Evolutionary conservation across 208 protist genomes (phyloP).

Genomic region (Trypanosoma cruzi): DNA sequence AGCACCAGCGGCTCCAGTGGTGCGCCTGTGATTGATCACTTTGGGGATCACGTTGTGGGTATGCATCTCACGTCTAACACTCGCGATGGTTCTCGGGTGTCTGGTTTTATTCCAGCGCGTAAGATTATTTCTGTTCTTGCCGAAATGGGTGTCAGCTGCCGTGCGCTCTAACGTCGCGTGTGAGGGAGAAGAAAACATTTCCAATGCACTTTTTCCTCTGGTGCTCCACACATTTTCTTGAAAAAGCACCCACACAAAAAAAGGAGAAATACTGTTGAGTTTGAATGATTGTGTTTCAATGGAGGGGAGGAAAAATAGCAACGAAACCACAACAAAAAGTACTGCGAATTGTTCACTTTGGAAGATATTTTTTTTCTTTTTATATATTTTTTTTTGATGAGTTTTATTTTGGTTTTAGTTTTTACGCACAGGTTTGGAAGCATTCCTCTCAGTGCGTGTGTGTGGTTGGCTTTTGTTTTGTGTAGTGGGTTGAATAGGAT

Average conservation of each 20-base stretch:
- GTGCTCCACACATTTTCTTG: too few relatives aligned
- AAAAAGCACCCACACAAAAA: background rate
- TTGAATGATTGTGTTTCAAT: too few relatives aligned
- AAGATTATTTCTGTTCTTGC: slow-evolving; percentile 69
- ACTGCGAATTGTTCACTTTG: slow-evolving; percentile 15
- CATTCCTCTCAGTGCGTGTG: background rate
- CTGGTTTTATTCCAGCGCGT: slow-evolving; percentile 72
- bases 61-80: slow-evolving; percentile 88
- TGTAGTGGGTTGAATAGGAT: slow-evolving; percentile 6
- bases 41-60: slow-evolving; percentile 78
- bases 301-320: too few relatives aligned
- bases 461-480: background rate
- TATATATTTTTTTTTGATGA: too few relatives aligned
- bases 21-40: slow-evolving; percentile 80
- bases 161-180: background rate
- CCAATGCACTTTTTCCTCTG: background rate
- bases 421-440: background rate
- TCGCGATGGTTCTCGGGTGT: slow-evolving; percentile 74
- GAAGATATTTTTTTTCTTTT: slow-evolving; percentile 26
- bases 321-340: too few relatives aligned
- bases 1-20: slow-evolving; percentile 84
- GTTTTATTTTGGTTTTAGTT: slow-evolving; percentile 11
- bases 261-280: too few relatives aligned
- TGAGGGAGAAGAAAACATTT: background rate
- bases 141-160: slow-evolving; percentile 68